Percentiles rank a stretch among this genome's conserved stretches.
Evolutionary conservation across 306 rosid species (phyloP).

Genomic region (Benincasa hispida): DNA sequence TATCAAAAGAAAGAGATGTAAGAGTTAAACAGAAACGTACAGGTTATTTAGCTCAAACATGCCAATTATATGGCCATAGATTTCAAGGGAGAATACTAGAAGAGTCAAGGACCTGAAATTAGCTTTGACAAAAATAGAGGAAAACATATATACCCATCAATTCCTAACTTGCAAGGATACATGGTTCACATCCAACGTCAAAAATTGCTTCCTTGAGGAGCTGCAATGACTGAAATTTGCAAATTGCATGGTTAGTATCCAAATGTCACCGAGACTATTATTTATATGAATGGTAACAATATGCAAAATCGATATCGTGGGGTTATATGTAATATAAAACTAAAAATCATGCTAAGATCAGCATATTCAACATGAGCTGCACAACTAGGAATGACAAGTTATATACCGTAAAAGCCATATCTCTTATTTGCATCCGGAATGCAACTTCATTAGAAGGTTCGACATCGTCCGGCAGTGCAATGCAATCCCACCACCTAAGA

Average conservation of each 20-base stretch:
- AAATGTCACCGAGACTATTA: background rate
- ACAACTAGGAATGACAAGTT: constrained; percentile 4
- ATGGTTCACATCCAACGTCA: constrained; percentile 64
- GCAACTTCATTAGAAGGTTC: constrained; percentile 58
- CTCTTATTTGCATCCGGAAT: constrained; percentile 74
- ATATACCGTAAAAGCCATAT: constrained; percentile 63
- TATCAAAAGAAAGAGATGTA: background rate
- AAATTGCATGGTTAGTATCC: constrained; percentile 13
- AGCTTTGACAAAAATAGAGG: constrained; percentile 8
- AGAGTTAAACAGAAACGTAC: constrained; percentile 29
- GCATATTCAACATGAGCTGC: background rate
- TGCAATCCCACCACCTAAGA: constrained; percentile 96
- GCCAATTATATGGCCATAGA: constrained; percentile 88
- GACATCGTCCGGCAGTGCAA: constrained; percentile 80
- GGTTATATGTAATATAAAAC: background rate
- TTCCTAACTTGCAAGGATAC: constrained; percentile 57
- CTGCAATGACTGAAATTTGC: constrained; percentile 67
- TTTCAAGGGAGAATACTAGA: constrained; percentile 83
- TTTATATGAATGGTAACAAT: background rate
- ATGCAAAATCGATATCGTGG: background rate
- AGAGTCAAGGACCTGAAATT: constrained; percentile 40
- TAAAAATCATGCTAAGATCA: background rate
- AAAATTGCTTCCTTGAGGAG: constrained; percentile 72
- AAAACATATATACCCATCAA: constrained; percentile 12
- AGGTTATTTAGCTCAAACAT: constrained; percentile 96